A percentile compares a stretch with the other conserved stretches of the same genome.
Evolutionary conservation across 306 rosid genomes (phyloP).

Genomic region (Dicorynia guianensis): DNA sequence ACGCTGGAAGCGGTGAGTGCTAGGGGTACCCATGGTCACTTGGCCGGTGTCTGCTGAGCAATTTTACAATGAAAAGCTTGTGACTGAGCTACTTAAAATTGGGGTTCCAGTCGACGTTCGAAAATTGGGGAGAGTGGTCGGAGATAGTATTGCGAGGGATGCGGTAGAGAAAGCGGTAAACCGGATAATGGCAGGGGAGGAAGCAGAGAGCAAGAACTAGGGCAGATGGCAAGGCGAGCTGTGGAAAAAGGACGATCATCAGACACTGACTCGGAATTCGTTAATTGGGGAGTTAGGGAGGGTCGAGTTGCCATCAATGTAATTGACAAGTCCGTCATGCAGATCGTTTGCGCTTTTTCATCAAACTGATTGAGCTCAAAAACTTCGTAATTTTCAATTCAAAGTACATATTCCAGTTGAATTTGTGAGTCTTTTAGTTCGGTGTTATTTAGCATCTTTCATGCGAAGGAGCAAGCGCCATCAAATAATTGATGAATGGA

Average conservation of each 20-base stretch:
- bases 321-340: no score
- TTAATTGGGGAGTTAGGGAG: slow-evolving; percentile 1
- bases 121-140: background rate
- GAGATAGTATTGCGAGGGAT: slow-evolving; percentile 4
- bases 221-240: slow-evolving; percentile 35
- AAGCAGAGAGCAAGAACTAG: slow-evolving; percentile 20
- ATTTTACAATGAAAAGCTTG: slow-evolving; percentile 51
- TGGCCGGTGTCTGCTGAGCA: slow-evolving; percentile 50
- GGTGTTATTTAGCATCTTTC: no score
- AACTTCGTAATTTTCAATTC: no score
- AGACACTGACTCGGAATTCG: background rate
- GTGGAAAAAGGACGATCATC: slow-evolving; percentile 45
- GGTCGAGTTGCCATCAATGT: no score
- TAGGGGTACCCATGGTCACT: slow-evolving; percentile 31
- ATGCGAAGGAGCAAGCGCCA: no score
- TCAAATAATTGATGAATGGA: no score
- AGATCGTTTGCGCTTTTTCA: no score
- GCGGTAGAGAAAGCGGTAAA: slow-evolving; percentile 35
- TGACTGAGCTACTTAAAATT: slow-evolving; percentile 37
- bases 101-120: slow-evolving; percentile 43
- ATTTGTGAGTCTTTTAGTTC: no score
- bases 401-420: no score
- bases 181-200: slow-evolving; percentile 35
- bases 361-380: no score
- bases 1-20: slow-evolving; percentile 42